These are phyloP conservation scores for Berberis thunbergii DNA, from an alignment of 164 flowering plant species.

Conservation along the genomic window DNA sequence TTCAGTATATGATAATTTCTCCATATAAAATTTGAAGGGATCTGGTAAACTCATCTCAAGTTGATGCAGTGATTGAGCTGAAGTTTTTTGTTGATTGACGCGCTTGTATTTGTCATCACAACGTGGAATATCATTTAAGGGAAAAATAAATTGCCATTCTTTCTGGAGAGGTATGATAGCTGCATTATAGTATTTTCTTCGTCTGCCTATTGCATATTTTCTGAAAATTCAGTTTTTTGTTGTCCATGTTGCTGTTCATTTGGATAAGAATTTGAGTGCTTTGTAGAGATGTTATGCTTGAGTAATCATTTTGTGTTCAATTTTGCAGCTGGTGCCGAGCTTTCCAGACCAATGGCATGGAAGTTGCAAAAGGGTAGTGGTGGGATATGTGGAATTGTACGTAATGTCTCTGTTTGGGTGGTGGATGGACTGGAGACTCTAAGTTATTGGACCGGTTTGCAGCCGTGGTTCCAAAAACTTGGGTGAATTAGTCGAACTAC, in stretches of 20 bases:
- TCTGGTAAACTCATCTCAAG: too few relatives aligned
- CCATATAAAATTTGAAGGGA: too few relatives aligned
- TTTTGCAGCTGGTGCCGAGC: conserved; percentile 27
- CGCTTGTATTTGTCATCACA: too few relatives aligned
- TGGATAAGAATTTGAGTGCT: neutral
- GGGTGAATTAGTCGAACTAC: conserved; percentile 4
- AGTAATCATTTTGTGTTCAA: neutral
- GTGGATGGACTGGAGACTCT: conserved; percentile 3
- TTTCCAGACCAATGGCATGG: conserved; percentile 17
- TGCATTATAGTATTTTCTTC: too few relatives aligned
- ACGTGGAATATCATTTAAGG: too few relatives aligned
- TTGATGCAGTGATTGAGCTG: too few relatives aligned
- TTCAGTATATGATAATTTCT: too few relatives aligned
- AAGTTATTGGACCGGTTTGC: conserved; percentile 4
- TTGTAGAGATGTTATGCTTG: neutral
- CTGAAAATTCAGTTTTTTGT: neutral
- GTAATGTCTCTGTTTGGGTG: neutral
- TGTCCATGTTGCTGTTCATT: neutral
- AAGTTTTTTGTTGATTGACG: too few relatives aligned
- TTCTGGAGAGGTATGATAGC: too few relatives aligned
- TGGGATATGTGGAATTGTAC: neutral
- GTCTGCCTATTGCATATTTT: too few relatives aligned
- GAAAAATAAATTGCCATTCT: too few relatives aligned
- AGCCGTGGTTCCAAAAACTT: neutral
- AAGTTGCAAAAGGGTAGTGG: neutral